phyloP scores from a whole-genome alignment of 306 rosid species.

The Rubus idaeus region DNA sequence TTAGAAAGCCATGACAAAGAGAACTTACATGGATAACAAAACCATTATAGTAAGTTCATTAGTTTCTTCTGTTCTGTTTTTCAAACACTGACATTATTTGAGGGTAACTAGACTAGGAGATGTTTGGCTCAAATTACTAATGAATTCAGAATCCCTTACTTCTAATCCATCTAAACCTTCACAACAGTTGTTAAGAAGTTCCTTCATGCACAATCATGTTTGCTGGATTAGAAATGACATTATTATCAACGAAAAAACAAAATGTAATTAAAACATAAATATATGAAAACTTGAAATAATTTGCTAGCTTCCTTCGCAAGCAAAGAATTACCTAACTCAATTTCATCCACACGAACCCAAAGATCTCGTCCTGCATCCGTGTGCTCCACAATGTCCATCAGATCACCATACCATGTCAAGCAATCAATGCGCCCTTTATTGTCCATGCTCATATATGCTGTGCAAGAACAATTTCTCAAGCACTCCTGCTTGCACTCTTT shows the following conservation, averaged over 20 bases:
- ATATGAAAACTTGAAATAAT: not conserved
- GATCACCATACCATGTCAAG: conserved; percentile 41
- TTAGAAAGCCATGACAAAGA: not conserved
- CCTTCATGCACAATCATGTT: not conserved
- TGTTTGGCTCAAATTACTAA: too few relatives aligned
- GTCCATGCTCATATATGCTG: conserved; percentile 33
- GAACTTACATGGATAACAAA: not conserved
- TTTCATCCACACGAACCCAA: conserved; percentile 38
- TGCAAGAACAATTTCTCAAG: conserved; percentile 47
- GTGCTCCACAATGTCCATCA: conserved; percentile 36
- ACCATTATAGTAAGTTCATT: not conserved
- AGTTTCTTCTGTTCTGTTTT: not conserved
- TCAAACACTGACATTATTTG: not conserved
- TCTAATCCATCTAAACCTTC: not conserved
- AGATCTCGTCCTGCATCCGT: conserved; percentile 35
- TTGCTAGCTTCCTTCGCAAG: not conserved
- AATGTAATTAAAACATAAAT: not conserved
- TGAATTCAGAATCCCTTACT: not conserved
- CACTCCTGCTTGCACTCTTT: conserved; percentile 39
- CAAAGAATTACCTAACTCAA: conserved; percentile 5
- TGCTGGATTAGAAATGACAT: not conserved
- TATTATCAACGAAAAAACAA: not conserved
- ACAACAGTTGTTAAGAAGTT: not conserved
- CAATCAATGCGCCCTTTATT: conserved; percentile 37
- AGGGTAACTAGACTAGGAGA: not conserved